Evolutionary conservation across 2,329 filamentous ascomycete species (phyloP), one percentile per base, ranked within the genome.

Genomic region (Colletotrichum sp.): DNA sequence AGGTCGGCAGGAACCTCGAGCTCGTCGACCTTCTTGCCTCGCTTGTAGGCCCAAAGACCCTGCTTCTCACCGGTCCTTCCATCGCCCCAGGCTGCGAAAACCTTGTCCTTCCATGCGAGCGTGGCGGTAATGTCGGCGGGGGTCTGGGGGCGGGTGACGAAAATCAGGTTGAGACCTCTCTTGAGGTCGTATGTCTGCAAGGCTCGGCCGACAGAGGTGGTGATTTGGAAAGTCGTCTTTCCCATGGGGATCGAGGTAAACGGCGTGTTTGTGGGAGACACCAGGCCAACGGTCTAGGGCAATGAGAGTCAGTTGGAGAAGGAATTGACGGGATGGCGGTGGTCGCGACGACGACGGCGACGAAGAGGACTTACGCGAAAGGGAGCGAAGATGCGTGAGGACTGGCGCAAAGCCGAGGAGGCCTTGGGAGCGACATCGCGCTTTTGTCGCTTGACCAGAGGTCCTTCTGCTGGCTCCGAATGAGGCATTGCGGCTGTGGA

Each of bases 181-280:
- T 94, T 95, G 77, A 99, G 88, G 83, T 99, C 97, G 87, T 99
- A 99, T 0, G 97, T 99, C 86, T 99, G 97, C 63, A 99, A 90
- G 75, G 94, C 95, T 81, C 93, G 92, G 78, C 96, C 97, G 77
- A 98, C 95, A 0, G 95, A 99, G 34, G 97, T 99, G 39, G 97
- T 99, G 85, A 99, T 95, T 84, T 99, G 97, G 83, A 98, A 99
- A 5, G 96, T 98, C 1, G 95, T 96, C 86, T 98, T 98, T 74
- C 97, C 97, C 18, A 98, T 89, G 1, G 96, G 95, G 36, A 98
- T 91, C 7, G 94, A 94, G 3, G 96, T 96, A 82, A 99, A 99
- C 0, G 97, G 96, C 1, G 98, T 95, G 65, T 89, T 87, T 4
- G 96, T 98, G 1, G 97, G 95, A 7, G 97, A 98, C 3, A 99